These are phyloP conservation scores for Pochonia chlamydosporia DNA, from an alignment of 2,329 filamentous ascomycete species.

Conservation along the genomic window DNA sequence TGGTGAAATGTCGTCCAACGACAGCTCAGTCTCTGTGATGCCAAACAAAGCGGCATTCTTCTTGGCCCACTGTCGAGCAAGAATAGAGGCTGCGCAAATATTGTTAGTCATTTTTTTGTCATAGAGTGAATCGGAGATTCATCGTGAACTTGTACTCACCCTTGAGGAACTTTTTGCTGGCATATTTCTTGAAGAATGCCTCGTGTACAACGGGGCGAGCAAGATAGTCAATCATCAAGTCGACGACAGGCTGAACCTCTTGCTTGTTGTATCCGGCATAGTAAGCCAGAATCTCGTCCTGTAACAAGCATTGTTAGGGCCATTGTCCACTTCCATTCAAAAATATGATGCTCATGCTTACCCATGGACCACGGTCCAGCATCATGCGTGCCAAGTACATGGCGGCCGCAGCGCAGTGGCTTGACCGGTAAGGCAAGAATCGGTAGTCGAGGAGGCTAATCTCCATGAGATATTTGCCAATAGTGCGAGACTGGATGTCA, in stretches of 20 bases:
- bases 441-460: constrained; percentile 93
- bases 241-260: constrained; percentile 86
- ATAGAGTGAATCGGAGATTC: neutral
- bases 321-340: neutral
- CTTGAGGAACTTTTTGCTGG: constrained; percentile 98
- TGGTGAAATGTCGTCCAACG: constrained; percentile 42
- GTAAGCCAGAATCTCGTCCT: constrained; percentile 81
- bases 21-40: constrained; percentile 43
- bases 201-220: constrained; percentile 86
- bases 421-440: constrained; percentile 85
- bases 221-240: constrained; percentile 95
- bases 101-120: constrained; percentile 12
- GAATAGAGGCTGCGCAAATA: constrained; percentile 67
- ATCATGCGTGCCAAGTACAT: constrained; percentile 95
- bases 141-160: constrained; percentile 49
- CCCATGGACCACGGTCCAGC: constrained; percentile 86
- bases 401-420: constrained; percentile 82
- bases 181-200: constrained; percentile 99
- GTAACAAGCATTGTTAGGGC: constrained; percentile 21
- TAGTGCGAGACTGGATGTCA: constrained; percentile 93
- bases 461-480: constrained; percentile 97
- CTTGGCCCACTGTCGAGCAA: constrained; percentile 91
- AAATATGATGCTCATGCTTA: constrained; percentile 39
- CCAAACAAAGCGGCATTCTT: constrained; percentile 58
- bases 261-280: constrained; percentile 92